Evolutionary conservation across 75 land plant species (phyloP), one percentile per base, ranked within the genome.

Genomic region (Picea sitchensis): DNA sequence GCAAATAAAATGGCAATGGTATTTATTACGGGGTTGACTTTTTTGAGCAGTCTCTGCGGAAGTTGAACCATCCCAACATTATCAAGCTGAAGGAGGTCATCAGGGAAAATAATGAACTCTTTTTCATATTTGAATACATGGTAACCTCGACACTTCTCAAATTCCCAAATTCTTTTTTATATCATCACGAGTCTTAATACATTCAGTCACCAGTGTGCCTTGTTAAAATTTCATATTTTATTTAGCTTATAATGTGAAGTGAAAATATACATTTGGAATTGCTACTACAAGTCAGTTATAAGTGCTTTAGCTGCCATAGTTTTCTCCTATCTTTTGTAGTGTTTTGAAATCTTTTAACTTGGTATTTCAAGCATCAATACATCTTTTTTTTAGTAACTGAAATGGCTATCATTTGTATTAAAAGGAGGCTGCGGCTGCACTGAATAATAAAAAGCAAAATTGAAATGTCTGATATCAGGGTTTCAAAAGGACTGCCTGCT

Each of bases 81-180:
- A 68, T 96, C 59, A 90, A 89, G 80, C 76, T 96, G 75, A 92
- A 92, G 83, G 93, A 94, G 81, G 84, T 94, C 64, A 84, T 94
- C 17, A 72, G 86, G 76, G 92, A 92, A 75, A 88, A 92, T 31
- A 58, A 89, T 78, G 88, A 86, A 44, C 83, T 96, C 5, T 96
- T 85, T 82, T 86, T 94, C 81, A 85, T 96, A 11, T 94, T 96
- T 86, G 98, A 96, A 68, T 84, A 92, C 80, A 96, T 96, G 98
- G 96, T 94, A 82, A 2, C 12, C 56, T 51, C 11, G 12, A 51
- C 56, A 51, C 2, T 51, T 51, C 56, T 51, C 56, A 11, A 11
- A 51, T 9, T 51, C 12, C 0, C 56, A 51, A 51, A 9, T 51
- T 9, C 12, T 9, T 51, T 51, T 51, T 51, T 51, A 51, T 51